Percentiles rank a stretch among this genome's conserved stretches.
Evolutionary conservation across 2,329 filamentous ascomycete genomes (phyloP).

Genomic region (Cladosporium sphaerospermum): DNA sequence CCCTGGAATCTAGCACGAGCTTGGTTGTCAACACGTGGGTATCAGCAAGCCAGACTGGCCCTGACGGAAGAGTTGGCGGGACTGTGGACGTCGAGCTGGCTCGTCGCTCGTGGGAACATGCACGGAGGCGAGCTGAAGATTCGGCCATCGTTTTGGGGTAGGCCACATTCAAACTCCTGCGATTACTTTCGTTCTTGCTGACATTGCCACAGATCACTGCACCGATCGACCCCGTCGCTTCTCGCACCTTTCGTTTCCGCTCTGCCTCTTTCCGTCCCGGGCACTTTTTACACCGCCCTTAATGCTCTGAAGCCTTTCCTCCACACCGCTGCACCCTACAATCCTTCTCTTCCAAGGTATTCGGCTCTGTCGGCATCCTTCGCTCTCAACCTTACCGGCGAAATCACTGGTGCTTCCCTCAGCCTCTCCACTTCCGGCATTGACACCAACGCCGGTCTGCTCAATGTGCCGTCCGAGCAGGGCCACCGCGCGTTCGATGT

Average conservation of each 20-base stretch:
- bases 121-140: slow-evolving; percentile 87
- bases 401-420: slow-evolving; percentile 66
- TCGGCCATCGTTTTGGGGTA: slow-evolving; percentile 87
- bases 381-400: slow-evolving; percentile 74
- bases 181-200: slow-evolving; percentile 11
- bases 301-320: slow-evolving; percentile 81
- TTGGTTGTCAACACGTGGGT: slow-evolving; percentile 94
- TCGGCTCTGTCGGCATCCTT: slow-evolving; percentile 74
- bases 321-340: slow-evolving; percentile 78
- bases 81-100: slow-evolving; percentile 76
- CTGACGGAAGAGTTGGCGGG: slow-evolving; percentile 64
- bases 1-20: slow-evolving; percentile 82
- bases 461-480: slow-evolving; percentile 69
- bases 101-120: slow-evolving; percentile 89
- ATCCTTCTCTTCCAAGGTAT: slow-evolving; percentile 76
- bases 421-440: slow-evolving; percentile 82
- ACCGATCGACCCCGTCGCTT: slow-evolving; percentile 80
- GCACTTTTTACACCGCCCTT: slow-evolving; percentile 68
- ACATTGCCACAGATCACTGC: slow-evolving; percentile 61
- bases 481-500: slow-evolving; percentile 94
- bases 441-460: slow-evolving; percentile 71
- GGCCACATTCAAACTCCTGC: slow-evolving; percentile 23
- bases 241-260: slow-evolving; percentile 73
- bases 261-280: slow-evolving; percentile 72
- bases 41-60: slow-evolving; percentile 65